Evolutionary conservation across 2,329 filamentous ascomycete species (phyloP).

Genomic region (Parascedosporium putredinis): DNA sequence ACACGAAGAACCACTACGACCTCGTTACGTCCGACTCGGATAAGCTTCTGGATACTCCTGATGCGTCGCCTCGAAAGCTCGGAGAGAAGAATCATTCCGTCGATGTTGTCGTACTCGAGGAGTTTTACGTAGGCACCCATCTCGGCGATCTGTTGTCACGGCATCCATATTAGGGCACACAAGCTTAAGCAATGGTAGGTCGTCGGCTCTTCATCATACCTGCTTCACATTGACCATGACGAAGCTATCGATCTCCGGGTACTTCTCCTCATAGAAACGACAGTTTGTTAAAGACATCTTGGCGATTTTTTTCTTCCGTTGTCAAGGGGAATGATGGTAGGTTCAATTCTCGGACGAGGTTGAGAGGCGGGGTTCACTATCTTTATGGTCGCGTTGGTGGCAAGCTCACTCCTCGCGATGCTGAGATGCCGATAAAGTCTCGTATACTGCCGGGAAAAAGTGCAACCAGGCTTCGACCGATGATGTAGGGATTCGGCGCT

Average conservation of each 20-base stretch:
- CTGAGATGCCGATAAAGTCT: neutral
- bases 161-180: slow-evolving; percentile 11
- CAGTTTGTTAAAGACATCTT: slow-evolving; percentile 93
- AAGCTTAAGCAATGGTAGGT: neutral
- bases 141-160: slow-evolving; percentile 68
- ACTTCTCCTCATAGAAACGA: slow-evolving; percentile 97
- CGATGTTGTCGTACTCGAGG: slow-evolving; percentile 99
- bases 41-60: slow-evolving; percentile 96
- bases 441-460: neutral
- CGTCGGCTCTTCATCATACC: slow-evolving; percentile 26
- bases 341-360: neutral
- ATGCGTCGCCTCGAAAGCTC: slow-evolving; percentile 98
- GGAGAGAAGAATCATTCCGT: slow-evolving; percentile 98
- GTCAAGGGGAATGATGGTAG: neutral
- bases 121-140: slow-evolving; percentile 99
- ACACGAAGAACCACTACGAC: slow-evolving; percentile 97
- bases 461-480: neutral
- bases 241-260: slow-evolving; percentile 72
- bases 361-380: slow-evolving; percentile 2
- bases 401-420: neutral
- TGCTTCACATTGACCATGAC: slow-evolving; percentile 99
- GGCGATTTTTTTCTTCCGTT: slow-evolving; percentile 20
- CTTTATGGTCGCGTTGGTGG: neutral
- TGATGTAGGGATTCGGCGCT: neutral
- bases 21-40: slow-evolving; percentile 94